Evolutionary conservation across 2,329 filamentous ascomycete species (phyloP), one percentile per base, ranked within the genome.

Genomic region (Diplodia corticola): DNA sequence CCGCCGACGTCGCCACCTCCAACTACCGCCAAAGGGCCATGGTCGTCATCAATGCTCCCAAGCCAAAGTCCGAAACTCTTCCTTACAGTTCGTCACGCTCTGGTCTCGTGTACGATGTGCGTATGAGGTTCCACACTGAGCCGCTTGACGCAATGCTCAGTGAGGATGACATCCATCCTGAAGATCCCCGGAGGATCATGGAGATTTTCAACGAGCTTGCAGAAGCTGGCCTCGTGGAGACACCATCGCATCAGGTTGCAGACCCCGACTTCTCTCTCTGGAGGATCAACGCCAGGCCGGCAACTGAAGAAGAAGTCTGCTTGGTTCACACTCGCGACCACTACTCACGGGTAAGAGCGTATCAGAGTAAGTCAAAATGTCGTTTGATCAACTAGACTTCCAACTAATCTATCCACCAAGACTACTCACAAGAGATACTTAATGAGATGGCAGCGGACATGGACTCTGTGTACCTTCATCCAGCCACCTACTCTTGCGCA

Each of bases 121-220:
- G 94, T 35, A 99, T 99, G 95, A 92, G 95, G 68, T 90, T 96
- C 68, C 95, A 99, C 76, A 91, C 93, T 64, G 96, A 97, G 75
- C 81, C 84, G 3, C 80, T 81, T 3, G 78, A 81, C 20, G 68
- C 72, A 33, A 71, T 70, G 64, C 69, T 73, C 0, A 76, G 77
- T 30, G 84, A 85, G 1, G 86, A 88, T 55, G 90, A 94, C 24
- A 89, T 96, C 61, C 95, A 99, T 73, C 95, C 95, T 0, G 95
- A 99, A 77, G 95, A 99, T 73, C 95, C 95, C 1, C 85, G 92
- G 30, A 88, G 95, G 15, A 97, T 99, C 67, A 91, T 93, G 72
- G 90, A 91, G 73, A 99, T 99, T 71, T 97, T 95, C 84, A 90
- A 91, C 71, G 91, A 91, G 46, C 90, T 99, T 71, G 92, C 91